Conservation (phyloP, 164 flowering plant genomes). For the Cinnamomum chago region DNA sequence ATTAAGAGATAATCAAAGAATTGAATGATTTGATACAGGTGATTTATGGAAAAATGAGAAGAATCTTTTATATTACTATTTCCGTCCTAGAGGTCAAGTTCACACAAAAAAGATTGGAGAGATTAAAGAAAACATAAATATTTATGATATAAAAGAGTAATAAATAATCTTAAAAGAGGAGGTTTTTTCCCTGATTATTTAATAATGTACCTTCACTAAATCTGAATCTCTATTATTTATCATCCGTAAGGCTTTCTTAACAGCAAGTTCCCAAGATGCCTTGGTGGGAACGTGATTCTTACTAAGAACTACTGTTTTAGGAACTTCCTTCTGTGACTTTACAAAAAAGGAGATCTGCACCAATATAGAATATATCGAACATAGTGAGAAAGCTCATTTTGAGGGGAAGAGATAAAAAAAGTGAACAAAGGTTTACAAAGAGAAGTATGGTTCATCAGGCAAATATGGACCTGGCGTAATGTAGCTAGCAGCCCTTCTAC, state of each 20-base stretch:
- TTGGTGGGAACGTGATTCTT: conserved; percentile 56
- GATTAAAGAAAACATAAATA: too few species aligned
- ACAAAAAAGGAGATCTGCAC: conserved; percentile 54
- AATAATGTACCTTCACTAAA: conserved; percentile 56
- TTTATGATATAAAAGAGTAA: neutral
- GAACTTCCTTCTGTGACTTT: conserved; percentile 33
- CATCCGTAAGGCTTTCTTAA: conserved; percentile 59
- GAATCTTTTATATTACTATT: neutral
- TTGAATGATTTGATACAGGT: too few species aligned
- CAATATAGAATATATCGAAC: neutral
- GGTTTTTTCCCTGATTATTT: neutral
- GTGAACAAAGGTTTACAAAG: neutral
- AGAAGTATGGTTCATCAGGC: neutral
- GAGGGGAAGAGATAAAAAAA: neutral
- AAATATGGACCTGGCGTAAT: conserved; percentile 46
- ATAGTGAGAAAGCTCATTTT: neutral
- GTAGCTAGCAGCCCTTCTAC: conserved; percentile 47
- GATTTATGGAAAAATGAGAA: too few species aligned
- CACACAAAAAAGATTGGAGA: neutral
- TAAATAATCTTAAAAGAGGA: neutral
- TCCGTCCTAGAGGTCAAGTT: neutral
- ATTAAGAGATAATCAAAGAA: too few species aligned
- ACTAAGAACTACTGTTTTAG: conserved; percentile 37
- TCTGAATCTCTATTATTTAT: conserved; percentile 49
- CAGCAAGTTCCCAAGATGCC: conserved; percentile 59